These are phyloP conservation scores for Litchi chinensis DNA, from an alignment of 345 rosid genomes.

Conservation along the genomic window DNA sequence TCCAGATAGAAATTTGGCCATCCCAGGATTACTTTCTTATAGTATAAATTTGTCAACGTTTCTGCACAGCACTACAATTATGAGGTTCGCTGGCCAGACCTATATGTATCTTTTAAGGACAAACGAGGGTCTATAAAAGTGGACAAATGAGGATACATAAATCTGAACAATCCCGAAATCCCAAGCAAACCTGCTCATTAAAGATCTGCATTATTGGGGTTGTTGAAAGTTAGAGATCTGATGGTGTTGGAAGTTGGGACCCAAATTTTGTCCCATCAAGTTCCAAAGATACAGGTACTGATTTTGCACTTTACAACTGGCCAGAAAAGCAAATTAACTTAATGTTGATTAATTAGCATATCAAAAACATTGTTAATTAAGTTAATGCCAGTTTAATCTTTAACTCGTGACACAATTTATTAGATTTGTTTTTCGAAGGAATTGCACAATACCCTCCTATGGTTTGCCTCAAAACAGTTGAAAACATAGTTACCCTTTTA, in stretches of 20 bases:
- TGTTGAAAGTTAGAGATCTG: background rate
- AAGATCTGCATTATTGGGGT: background rate
- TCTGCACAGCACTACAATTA: background rate
- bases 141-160: background rate
- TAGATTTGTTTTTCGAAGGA: too few species aligned
- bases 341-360: background rate
- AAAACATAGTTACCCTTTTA: too few species aligned
- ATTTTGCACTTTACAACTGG: background rate
- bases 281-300: background rate
- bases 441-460: too few species aligned
- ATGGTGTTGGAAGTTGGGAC: background rate
- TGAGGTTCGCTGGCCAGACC: background rate
- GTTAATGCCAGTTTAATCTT: too few species aligned
- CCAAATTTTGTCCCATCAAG: background rate
- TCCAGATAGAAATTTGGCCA: background rate
- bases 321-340: background rate
- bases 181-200: background rate
- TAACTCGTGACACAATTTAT: too few species aligned
- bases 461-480: too few species aligned
- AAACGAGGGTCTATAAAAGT: too few species aligned
- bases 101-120: background rate
- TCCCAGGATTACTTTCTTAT: too few species aligned
- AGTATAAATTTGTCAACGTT: background rate
- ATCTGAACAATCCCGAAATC: background rate
- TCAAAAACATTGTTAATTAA: background rate